phyloP scores from a whole-genome alignment of 2,329 filamentous ascomycete genomes.

The Colletotrichum sp. region DNA sequence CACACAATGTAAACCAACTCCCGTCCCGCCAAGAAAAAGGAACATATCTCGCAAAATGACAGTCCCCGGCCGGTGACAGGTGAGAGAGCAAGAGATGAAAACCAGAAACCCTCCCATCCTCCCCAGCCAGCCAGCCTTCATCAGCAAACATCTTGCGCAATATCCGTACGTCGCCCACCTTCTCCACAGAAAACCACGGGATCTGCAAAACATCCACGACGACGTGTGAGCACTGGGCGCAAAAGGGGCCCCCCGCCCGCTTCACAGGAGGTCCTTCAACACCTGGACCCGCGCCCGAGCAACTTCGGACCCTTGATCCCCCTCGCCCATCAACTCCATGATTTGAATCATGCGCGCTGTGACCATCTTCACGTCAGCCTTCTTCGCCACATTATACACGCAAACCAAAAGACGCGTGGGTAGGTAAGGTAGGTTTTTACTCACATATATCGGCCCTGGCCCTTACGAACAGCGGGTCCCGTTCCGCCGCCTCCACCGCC shows the following conservation, averaged over 20 bases:
- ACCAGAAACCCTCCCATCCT: neutral
- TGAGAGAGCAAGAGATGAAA: neutral
- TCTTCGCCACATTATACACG: neutral
- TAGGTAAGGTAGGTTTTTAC: slow-evolving; percentile 29
- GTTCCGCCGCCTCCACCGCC: slow-evolving; percentile 49
- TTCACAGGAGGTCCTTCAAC: slow-evolving; percentile 56
- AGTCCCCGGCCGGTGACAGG: neutral
- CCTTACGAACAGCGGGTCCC: slow-evolving; percentile 65
- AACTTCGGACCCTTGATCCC: slow-evolving; percentile 61
- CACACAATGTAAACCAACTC: neutral
- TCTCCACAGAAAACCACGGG: neutral
- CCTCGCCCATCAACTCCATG: slow-evolving; percentile 62
- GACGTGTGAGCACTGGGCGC: neutral
- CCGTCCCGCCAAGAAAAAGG: neutral
- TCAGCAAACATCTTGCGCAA: neutral
- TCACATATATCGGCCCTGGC: slow-evolving; percentile 66
- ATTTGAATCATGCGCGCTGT: slow-evolving; percentile 68
- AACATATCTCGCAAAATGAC: neutral
- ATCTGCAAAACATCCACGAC: neutral
- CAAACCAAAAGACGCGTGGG: neutral
- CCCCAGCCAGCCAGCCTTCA: neutral
- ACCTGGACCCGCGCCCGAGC: slow-evolving; percentile 65
- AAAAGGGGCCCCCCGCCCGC: neutral
- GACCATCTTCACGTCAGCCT: neutral
- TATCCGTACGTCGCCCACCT: neutral